Base-by-base conservation (phyloP, 148 eudicot genomes). In the Pharnaceum exiguum region DNA sequence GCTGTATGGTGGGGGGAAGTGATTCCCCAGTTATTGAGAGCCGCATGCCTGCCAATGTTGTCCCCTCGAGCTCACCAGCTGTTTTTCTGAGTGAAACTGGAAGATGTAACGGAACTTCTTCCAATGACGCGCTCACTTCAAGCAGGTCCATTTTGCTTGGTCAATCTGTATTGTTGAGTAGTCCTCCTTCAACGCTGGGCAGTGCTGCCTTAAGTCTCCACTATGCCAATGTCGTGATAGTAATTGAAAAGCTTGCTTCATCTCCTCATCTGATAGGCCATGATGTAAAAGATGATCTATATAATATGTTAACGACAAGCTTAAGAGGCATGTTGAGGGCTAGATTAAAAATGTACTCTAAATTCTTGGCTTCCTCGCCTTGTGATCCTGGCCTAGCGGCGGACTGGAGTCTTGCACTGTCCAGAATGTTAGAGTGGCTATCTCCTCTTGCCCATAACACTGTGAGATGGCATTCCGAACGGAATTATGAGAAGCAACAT, bases 361-460 rank as follows among this genome's bases (percentile, higher is more conserved):
- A 74, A 63, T 69, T 71, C 35, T 62, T 59, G 55, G 71, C 76
- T 46, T 68, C 80, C 42, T 78, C 81, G 5, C 61, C 75, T 10
- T 73, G 71, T 60, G 78, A 91, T 70, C 53, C 80, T 57, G 52
- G 74, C 62, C 75, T 84, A 55, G 95, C 90, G 53, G 68, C 74
- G 3, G 86, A 85, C 51, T 87, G 90, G 93, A 79, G 73, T 50
- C 19, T 62, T 32, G 87, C 90, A 26, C 35, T 88, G 19, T 46
- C 69, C 10, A 77, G 80, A 32, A 88, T 85, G 55, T 57, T 88
- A 54, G 98, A 81, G 30, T 91, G 96, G 98, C 69, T 91, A 48
- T 76, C 90, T 19, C 94, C 98, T 42, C 88, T 91, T 25, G 94
- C 98, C 50, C 96, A 85, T 74, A 85, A 78, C 75, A 87, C 70